Percentiles rank a stretch among this genome's conserved stretches.
phyloP scores from a whole-genome alignment of 495 filamentous ascomycete genomes.

The Penicillium coffeae region DNA sequence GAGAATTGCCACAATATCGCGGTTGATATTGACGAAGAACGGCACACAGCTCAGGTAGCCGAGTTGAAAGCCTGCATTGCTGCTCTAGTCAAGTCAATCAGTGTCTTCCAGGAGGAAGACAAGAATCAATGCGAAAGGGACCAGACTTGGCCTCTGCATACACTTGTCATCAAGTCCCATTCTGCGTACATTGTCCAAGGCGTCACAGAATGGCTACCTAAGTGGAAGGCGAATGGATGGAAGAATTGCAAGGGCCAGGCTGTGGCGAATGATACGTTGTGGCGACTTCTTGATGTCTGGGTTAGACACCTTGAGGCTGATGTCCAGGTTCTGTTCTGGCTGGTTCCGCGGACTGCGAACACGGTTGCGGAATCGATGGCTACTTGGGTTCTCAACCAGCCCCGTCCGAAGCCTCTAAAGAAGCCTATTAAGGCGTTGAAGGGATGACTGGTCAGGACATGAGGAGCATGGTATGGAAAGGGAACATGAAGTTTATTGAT shows the following conservation, averaged over 20 bases:
- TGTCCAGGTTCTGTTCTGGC: constrained; percentile 15
- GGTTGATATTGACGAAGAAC: not conserved
- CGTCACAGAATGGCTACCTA: constrained; percentile 33
- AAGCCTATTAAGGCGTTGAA: not conserved
- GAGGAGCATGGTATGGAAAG: too few species aligned
- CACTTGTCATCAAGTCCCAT: constrained; percentile 44
- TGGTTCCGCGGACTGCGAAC: constrained; percentile 3
- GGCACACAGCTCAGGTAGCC: constrained; percentile 15
- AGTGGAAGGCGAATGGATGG: constrained; percentile 40
- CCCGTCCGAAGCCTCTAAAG: too few species aligned
- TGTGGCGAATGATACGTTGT: constrained; percentile 11
- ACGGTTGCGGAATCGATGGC: not conserved
- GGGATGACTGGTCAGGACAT: too few species aligned
- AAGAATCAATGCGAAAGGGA: not conserved
- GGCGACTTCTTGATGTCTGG: constrained; percentile 4
- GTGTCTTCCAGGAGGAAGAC: constrained; percentile 1
- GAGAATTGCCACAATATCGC: constrained; percentile 7
- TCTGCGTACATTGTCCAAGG: constrained; percentile 42
- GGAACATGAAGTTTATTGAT: too few species aligned
- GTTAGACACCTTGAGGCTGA: constrained; percentile 7
- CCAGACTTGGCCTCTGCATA: constrained; percentile 8
- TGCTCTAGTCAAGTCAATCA: constrained; percentile 3
- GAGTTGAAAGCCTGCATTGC: constrained; percentile 13
- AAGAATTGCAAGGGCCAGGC: constrained; percentile 14
- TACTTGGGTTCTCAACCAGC: not conserved